These are phyloP conservation scores for Pyrenopolyporus hunteri DNA, from an alignment of 495 filamentous ascomycete genomes.

Conservation along the genomic window DNA sequence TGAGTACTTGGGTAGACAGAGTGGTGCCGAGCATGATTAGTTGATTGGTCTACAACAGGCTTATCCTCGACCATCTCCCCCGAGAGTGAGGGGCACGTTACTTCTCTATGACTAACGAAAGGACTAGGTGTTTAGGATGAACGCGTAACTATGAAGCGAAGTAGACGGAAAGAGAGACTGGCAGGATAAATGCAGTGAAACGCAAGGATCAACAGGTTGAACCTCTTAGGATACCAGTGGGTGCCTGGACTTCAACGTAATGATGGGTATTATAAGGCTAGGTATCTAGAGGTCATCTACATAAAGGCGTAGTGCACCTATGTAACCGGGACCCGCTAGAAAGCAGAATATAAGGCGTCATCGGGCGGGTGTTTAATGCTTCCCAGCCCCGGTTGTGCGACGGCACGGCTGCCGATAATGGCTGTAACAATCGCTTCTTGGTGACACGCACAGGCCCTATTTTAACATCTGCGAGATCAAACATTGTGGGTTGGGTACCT, in stretches of 20 bases:
- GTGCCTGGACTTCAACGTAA: no score
- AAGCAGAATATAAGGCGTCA: not conserved
- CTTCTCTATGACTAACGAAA: slow-evolving; percentile 27
- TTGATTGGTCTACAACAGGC: slow-evolving; percentile 9
- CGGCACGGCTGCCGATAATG: slow-evolving; percentile 8
- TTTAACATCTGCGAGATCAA: slow-evolving; percentile 31
- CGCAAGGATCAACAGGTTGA: not conserved
- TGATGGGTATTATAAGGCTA: not conserved
- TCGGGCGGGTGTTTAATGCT: slow-evolving; percentile 20
- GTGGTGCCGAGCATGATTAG: slow-evolving; percentile 17
- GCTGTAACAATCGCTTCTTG: slow-evolving; percentile 10
- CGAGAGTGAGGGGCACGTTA: slow-evolving; percentile 17
- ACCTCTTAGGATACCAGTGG: not conserved
- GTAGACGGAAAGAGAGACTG: not conserved
- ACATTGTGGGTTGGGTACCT: slow-evolving; percentile 5
- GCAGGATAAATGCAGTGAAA: not conserved
- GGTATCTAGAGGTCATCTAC: not conserved
- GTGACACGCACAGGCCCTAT: slow-evolving; percentile 25
- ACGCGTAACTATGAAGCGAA: not conserved
- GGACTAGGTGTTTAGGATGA: slow-evolving; percentile 8
- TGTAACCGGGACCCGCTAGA: slow-evolving; percentile 5
- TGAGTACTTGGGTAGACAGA: slow-evolving; percentile 2
- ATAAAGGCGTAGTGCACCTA: not conserved
- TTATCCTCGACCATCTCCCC: slow-evolving; percentile 11
- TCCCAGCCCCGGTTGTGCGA: slow-evolving; percentile 29